These are phyloP conservation scores for Metschnikowia amazonensis DNA, from an alignment of 805 yeast genomes.

Conservation along the genomic window DNA sequence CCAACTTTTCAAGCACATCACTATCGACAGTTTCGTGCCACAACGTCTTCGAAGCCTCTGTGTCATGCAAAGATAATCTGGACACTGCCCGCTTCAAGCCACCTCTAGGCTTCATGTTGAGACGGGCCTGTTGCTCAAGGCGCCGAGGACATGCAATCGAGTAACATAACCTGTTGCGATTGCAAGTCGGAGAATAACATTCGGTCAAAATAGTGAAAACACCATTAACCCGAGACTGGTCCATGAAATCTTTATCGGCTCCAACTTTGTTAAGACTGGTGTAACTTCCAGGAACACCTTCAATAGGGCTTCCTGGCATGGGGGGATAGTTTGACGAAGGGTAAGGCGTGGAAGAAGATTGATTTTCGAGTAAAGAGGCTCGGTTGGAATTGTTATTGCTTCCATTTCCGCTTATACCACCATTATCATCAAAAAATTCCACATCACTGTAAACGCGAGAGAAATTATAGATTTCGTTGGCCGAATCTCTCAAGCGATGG, in stretches of 20 bases:
- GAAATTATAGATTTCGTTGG: slow-evolving; percentile 83
- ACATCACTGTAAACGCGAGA: slow-evolving; percentile 50
- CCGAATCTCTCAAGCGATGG: slow-evolving; percentile 85
- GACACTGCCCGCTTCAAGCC: slow-evolving; percentile 76
- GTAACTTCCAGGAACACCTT: slow-evolving; percentile 13
- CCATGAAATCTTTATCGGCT: slow-evolving; percentile 16
- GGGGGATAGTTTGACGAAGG: slow-evolving; percentile 19
- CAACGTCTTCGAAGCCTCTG: slow-evolving; percentile 72
- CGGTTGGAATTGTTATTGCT: slow-evolving; percentile 24
- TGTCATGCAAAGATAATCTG: slow-evolving; percentile 61
- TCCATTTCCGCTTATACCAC: slow-evolving; percentile 17
- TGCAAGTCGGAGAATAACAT: slow-evolving; percentile 96
- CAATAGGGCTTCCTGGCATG: slow-evolving; percentile 17
- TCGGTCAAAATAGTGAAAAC: slow-evolving; percentile 89
- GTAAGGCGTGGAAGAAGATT: slow-evolving; percentile 19
- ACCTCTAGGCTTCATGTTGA: slow-evolving; percentile 83
- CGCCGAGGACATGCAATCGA: slow-evolving; percentile 96
- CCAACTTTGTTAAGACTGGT: slow-evolving; percentile 17
- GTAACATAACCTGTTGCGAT: slow-evolving; percentile 82
- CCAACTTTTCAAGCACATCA: slow-evolving; percentile 69
- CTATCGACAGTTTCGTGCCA: slow-evolving; percentile 93
- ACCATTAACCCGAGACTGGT: slow-evolving; percentile 62
- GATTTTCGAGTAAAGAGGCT: slow-evolving; percentile 25
- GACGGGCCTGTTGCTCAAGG: slow-evolving; percentile 90
- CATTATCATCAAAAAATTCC: slow-evolving; percentile 36